Conservation (phyloP, 495 filamentous ascomycete species). For the Xylaria flabelliformis region DNA sequence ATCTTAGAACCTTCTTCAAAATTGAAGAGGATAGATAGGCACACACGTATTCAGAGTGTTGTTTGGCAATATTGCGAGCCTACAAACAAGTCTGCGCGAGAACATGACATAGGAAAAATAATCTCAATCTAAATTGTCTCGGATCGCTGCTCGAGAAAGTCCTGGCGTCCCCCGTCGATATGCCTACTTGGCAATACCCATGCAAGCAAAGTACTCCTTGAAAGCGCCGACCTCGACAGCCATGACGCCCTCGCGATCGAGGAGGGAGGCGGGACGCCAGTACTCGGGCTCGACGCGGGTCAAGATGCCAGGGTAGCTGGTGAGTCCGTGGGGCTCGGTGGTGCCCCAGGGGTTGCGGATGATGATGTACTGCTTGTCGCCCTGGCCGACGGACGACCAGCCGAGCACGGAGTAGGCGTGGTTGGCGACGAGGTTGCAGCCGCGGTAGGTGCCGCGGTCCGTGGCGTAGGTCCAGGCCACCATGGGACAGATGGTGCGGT, state of each 20-base stretch:
- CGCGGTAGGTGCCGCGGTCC: constrained; percentile 36
- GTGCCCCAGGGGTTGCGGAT: constrained; percentile 49
- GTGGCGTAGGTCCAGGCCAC: constrained; percentile 42
- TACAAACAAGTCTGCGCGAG: background rate
- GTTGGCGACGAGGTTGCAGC: constrained; percentile 46
- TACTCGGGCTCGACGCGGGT: constrained; percentile 42
- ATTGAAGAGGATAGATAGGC: background rate
- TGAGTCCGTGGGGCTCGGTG: constrained; percentile 41
- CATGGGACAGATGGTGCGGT: constrained; percentile 43
- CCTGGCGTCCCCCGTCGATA: background rate
- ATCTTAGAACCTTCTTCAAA: background rate
- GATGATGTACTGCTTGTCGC: constrained; percentile 45
- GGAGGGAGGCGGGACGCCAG: constrained; percentile 41
- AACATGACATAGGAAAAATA: background rate
- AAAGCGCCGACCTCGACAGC: constrained; percentile 42
- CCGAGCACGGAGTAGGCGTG: constrained; percentile 48
- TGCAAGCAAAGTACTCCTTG: constrained; percentile 45
- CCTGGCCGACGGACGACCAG: constrained; percentile 44
- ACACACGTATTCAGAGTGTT: background rate
- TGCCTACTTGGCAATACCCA: constrained; percentile 44
- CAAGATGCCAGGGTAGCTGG: constrained; percentile 40
- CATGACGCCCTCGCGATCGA: constrained; percentile 42
- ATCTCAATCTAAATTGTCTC: background rate
- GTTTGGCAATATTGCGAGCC: background rate
- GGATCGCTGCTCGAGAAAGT: background rate